Percentiles rank a stretch among this genome's conserved stretches.
Conservation (phyloP, 2,329 filamentous ascomycete genomes). For the Podosphaera leucotricha region DNA sequence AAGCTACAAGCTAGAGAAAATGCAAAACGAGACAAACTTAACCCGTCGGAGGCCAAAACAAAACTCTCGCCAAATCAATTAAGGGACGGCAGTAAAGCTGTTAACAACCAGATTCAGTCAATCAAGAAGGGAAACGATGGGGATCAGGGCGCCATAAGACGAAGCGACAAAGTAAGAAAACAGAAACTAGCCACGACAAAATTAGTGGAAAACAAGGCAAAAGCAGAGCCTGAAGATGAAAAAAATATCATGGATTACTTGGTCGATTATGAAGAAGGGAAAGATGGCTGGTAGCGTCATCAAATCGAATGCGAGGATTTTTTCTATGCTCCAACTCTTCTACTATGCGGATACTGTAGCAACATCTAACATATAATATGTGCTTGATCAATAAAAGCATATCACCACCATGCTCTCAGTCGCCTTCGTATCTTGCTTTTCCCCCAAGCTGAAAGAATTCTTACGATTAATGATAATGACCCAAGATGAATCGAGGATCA, state of each 20-base stretch:
- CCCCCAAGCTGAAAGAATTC: too few relatives aligned
- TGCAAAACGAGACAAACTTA: slow-evolving; percentile 21
- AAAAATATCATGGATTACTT: slow-evolving; percentile 2
- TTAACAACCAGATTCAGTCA: not conserved
- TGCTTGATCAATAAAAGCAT: too few relatives aligned
- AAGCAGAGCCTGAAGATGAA: not conserved
- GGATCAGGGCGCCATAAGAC: not conserved
- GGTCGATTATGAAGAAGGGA: slow-evolving; percentile 3
- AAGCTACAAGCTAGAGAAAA: slow-evolving; percentile 39
- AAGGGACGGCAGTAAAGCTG: slow-evolving; percentile 7
- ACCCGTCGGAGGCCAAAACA: slow-evolving; percentile 18
- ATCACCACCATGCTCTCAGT: too few relatives aligned
- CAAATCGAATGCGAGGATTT: not conserved
- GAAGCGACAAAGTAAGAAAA: not conserved
- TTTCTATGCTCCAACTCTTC: not conserved
- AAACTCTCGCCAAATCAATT: slow-evolving; percentile 34
- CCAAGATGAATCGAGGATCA: too few relatives aligned
- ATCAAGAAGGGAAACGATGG: not conserved
- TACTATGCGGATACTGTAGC: not conserved
- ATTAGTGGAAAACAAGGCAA: not conserved
- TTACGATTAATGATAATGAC: too few relatives aligned
- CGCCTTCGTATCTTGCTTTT: too few relatives aligned
- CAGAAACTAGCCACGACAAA: not conserved
- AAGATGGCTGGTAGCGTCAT: not conserved
- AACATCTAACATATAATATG: too few relatives aligned